Conservation (phyloP, 805 yeast genomes). For the Priceomyces carsonii region DNA sequence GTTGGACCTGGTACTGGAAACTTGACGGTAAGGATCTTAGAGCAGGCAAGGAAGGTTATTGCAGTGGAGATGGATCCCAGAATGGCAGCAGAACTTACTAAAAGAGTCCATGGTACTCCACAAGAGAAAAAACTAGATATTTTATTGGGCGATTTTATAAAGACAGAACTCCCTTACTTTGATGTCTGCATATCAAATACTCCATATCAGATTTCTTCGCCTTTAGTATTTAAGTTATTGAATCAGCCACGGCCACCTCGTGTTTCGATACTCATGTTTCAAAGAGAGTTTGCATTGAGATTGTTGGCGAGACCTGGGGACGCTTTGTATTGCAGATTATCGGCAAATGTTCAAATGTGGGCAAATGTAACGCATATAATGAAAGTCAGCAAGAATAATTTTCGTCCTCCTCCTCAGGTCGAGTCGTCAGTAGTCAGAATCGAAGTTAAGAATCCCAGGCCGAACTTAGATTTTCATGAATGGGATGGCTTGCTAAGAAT, state of each 20-base stretch:
- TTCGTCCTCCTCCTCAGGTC: slow-evolving; percentile 98
- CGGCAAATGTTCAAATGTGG: slow-evolving; percentile 99
- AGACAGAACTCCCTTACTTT: slow-evolving; percentile 90
- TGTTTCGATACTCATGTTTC: slow-evolving; percentile 94
- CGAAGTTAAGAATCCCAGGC: slow-evolving; percentile 90
- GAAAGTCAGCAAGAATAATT: slow-evolving; percentile 97
- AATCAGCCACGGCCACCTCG: slow-evolving; percentile 94
- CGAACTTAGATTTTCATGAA: slow-evolving; percentile 89
- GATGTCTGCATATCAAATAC: slow-evolving; percentile 97
- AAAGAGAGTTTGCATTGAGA: slow-evolving; percentile 93
- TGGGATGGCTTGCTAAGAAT: slow-evolving; percentile 96
- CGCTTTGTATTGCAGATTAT: slow-evolving; percentile 82
- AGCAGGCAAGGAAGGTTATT: slow-evolving; percentile 88
- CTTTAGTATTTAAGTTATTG: slow-evolving; percentile 87
- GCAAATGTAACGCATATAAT: slow-evolving; percentile 97
- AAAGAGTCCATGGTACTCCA: slow-evolving; percentile 97
- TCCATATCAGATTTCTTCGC: slow-evolving; percentile 96
- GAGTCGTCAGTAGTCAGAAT: slow-evolving; percentile 95
- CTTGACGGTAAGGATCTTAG: slow-evolving; percentile 87
- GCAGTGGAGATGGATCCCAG: slow-evolving; percentile 99
- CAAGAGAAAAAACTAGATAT: slow-evolving; percentile 89
- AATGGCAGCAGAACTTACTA: slow-evolving; percentile 98
- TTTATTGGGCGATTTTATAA: slow-evolving; percentile 92
- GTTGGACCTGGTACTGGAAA: slow-evolving; percentile 99
- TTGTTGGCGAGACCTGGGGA: slow-evolving; percentile 97